These are phyloP conservation scores for Coemansia umbellata DNA, from an alignment of 192 early-diverging fungal species.

Conservation along the genomic window DNA sequence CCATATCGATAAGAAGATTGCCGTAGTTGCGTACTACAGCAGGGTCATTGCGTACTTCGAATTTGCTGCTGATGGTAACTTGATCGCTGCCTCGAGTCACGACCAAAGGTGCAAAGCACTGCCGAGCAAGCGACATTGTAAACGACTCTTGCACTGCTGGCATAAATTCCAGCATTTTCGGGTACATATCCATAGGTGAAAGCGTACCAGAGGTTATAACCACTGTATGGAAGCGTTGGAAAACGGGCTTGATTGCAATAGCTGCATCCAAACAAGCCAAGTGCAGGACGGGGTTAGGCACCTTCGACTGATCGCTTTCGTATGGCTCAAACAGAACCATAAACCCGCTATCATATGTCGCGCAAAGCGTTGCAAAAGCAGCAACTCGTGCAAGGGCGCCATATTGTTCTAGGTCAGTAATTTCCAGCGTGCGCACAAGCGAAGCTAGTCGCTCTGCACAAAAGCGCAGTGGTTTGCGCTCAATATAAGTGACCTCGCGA, in stretches of 20 bases:
- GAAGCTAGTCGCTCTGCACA: slow-evolving; percentile 89
- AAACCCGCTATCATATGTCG: slow-evolving; percentile 97
- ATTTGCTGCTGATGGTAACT: slow-evolving; percentile 95
- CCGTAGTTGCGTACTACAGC: slow-evolving; percentile 99
- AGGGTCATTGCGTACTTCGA: slow-evolving; percentile 97
- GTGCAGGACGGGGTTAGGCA: slow-evolving; percentile 95
- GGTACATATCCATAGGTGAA: slow-evolving; percentile 98
- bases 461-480: slow-evolving; percentile 91
- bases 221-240: slow-evolving; percentile 92
- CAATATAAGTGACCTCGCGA: slow-evolving; percentile 93
- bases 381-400: slow-evolving; percentile 82
- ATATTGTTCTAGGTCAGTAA: slow-evolving; percentile 88
- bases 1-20: slow-evolving; percentile 91
- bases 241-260: slow-evolving; percentile 93
- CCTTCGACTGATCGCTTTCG: slow-evolving; percentile 86
- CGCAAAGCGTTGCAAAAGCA: slow-evolving; percentile 88
- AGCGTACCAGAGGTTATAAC: slow-evolving; percentile 99
- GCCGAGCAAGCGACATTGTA: slow-evolving; percentile 91
- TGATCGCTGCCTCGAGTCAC: slow-evolving; percentile 98
- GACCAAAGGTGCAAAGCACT: slow-evolving; percentile 95
- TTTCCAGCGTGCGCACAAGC: slow-evolving; percentile 87
- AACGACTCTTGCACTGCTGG: slow-evolving; percentile 89
- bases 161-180: slow-evolving; percentile 85
- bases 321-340: slow-evolving; percentile 95
- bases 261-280: slow-evolving; percentile 94